Base-by-base conservation (phyloP, 106 monocot genomes). In the Dioscorea alata region DNA sequence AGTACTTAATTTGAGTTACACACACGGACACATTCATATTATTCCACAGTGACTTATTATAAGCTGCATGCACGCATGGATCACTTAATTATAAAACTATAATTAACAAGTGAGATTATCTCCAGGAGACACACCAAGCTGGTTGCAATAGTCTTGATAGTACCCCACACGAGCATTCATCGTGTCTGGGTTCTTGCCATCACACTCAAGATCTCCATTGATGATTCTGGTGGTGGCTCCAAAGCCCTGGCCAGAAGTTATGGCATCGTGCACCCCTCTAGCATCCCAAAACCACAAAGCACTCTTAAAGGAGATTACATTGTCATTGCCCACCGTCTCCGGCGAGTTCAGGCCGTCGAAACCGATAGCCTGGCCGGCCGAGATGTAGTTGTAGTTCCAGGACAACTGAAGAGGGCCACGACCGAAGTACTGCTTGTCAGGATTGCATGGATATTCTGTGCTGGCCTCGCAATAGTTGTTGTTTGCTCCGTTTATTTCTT, bases 371-470 rank as follows among this genome's bases (percentile, higher is more conserved):
- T 32, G 0, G 19, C 80, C 80, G 13, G 71, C 70, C 0, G 75
- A 65, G 12, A 74, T 74, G 60, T 80, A 80, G 74, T 76, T 82
- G 72, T 49, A 82, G 73, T 76, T 76, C 80, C 80, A 81, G 20
- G 65, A n/a, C 2, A 72, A 60, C 68, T 81, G 81, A 12, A 81
- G 50, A 2, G 81, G 81, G n/a, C 75, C 75, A 2, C 76, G 61
- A 52, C 75, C 75, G 70, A 71, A 66, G 68, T 79, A 79, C 1
- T 34, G 23, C 49, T 74, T 69, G 23, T 69, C 63, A 2, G 51
- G 34, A 12, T 23, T 56, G 57, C 76, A 76, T 9, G 61, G 76
- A 8, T 56, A 76, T 35, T 70, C 62, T 17, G 17, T 33, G 70
- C 35, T 71, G 50, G 12, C 42, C 34, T 34, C 6, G 57, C 60